Conservation (phyloP, 1,139 yeast species). For the Kodamaea ohmeri region DNA sequence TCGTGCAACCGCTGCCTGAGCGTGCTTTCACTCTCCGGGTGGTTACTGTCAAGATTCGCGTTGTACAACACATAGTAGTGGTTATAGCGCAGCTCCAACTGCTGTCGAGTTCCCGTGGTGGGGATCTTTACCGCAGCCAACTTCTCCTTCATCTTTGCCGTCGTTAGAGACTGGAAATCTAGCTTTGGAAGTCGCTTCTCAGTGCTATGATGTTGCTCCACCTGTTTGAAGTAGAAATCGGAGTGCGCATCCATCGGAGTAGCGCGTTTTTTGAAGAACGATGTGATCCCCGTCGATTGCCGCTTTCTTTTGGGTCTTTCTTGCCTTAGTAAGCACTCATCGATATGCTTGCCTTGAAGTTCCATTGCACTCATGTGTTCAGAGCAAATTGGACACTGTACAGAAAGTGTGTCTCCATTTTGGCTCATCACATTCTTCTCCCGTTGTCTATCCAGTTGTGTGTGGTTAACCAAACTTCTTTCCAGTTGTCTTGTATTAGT, state of each 20-base stretch:
- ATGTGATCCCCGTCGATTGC: slow-evolving; percentile 24
- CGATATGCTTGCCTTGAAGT: slow-evolving; percentile 69
- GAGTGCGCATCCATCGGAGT: slow-evolving; percentile 20
- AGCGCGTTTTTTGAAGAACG: slow-evolving; percentile 30
- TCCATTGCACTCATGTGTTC: slow-evolving; percentile 53
- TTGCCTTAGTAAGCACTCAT: slow-evolving; percentile 52
- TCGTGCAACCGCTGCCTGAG: slow-evolving; percentile 55
- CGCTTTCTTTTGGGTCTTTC: slow-evolving; percentile 9
- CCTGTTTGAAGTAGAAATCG: slow-evolving; percentile 34
- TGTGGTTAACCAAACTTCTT: too few species aligned
- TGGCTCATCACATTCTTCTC: too few species aligned
- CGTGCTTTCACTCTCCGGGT: slow-evolving; percentile 57
- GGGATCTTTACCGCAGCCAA: slow-evolving; percentile 55
- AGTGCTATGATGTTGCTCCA: slow-evolving; percentile 23
- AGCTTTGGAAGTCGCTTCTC: slow-evolving; percentile 50
- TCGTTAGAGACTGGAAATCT: slow-evolving; percentile 59
- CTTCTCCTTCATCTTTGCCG: slow-evolving; percentile 61
- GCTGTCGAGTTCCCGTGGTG: slow-evolving; percentile 58
- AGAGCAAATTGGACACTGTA: slow-evolving; percentile 71
- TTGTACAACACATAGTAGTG: slow-evolving; percentile 81
- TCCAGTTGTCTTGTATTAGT: too few species aligned
- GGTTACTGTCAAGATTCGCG: slow-evolving; percentile 75
- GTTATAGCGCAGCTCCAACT: slow-evolving; percentile 67
- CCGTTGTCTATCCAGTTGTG: too few species aligned
- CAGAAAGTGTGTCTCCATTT: not conserved